Evolutionary conservation across 1,284 basidiomycete genomes (phyloP).

Genomic region (Trametes versicolor): DNA sequence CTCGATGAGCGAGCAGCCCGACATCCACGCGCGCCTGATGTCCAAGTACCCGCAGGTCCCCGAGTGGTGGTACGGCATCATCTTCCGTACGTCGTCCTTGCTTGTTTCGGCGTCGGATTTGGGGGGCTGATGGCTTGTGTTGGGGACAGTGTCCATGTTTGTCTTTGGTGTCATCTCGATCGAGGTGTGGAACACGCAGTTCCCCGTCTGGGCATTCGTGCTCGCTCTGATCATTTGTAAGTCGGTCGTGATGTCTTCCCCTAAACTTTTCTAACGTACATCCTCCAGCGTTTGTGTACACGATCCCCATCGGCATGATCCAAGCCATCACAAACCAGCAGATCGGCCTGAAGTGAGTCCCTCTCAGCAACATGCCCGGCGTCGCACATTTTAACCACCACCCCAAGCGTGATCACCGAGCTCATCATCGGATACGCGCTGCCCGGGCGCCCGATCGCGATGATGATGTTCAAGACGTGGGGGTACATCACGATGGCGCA

Average conservation of each 20-base stretch:
- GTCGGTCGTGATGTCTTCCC: not conserved
- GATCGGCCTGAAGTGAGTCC: slow-evolving; percentile 59
- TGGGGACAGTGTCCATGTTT: slow-evolving; percentile 54
- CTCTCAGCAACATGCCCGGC: slow-evolving; percentile 27
- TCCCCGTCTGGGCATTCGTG: slow-evolving; percentile 71
- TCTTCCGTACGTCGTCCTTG: slow-evolving; percentile 45
- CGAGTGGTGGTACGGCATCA: slow-evolving; percentile 75
- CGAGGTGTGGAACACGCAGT: slow-evolving; percentile 72
- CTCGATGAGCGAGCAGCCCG: slow-evolving; percentile 78
- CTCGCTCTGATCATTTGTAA: slow-evolving; percentile 51
- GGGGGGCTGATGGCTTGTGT: not conserved
- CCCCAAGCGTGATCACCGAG: slow-evolving; percentile 55
- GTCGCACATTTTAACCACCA: not conserved
- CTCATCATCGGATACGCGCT: slow-evolving; percentile 61
- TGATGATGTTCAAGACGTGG: slow-evolving; percentile 71
- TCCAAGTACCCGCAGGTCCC: slow-evolving; percentile 76
- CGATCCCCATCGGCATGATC: slow-evolving; percentile 75
- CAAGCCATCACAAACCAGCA: slow-evolving; percentile 73
- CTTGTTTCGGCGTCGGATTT: not conserved
- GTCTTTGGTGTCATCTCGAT: slow-evolving; percentile 75
- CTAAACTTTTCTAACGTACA: not conserved
- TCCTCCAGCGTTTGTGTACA: slow-evolving; percentile 59
- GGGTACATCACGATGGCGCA: slow-evolving; percentile 63
- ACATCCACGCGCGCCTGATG: slow-evolving; percentile 90
- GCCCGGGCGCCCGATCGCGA: slow-evolving; percentile 63